phyloP scores from a whole-genome alignment of 2,329 filamentous ascomycete species.

The Alternaria conjuncta region DNA sequence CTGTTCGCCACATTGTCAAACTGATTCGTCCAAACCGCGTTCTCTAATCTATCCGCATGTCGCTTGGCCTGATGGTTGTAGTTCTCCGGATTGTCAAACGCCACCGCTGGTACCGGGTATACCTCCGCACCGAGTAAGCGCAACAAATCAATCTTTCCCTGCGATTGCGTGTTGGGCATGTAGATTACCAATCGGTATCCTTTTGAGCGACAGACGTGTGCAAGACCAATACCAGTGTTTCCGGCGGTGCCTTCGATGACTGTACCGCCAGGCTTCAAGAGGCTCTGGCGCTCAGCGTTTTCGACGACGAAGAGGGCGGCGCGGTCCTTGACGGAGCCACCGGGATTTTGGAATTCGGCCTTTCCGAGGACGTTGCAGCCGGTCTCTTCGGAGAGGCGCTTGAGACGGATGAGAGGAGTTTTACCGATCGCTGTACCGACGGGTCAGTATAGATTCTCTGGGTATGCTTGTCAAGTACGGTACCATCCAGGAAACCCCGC shows the following conservation, averaged over 20 bases:
- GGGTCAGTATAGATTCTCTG: slow-evolving; percentile 7
- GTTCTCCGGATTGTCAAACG: slow-evolving; percentile 93
- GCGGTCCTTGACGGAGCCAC: slow-evolving; percentile 94
- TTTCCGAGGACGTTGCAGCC: slow-evolving; percentile 95
- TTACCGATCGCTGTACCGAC: slow-evolving; percentile 82
- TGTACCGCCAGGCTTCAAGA: slow-evolving; percentile 84
- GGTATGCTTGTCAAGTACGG: not conserved
- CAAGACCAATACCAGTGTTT: slow-evolving; percentile 97
- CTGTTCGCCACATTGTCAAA: slow-evolving; percentile 97
- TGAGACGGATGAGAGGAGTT: slow-evolving; percentile 90
- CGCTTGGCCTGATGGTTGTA: slow-evolving; percentile 96
- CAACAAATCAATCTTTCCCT: slow-evolving; percentile 95
- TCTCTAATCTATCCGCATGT: slow-evolving; percentile 84
- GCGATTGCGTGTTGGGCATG: slow-evolving; percentile 98
- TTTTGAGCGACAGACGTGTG: slow-evolving; percentile 90
- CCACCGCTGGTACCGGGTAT: slow-evolving; percentile 91
- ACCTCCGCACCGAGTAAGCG: slow-evolving; percentile 92
- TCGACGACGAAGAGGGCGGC: slow-evolving; percentile 93
- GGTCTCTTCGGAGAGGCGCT: slow-evolving; percentile 85
- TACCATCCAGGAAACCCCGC: slow-evolving; percentile 80
- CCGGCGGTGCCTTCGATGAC: slow-evolving; percentile 97
- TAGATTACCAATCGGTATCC: slow-evolving; percentile 98
- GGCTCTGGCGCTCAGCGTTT: slow-evolving; percentile 87
- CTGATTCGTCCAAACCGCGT: slow-evolving; percentile 98
- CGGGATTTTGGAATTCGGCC: slow-evolving; percentile 98